Percentiles rank a stretch among this genome's conserved stretches.
Evolutionary conservation across 345 rosid genomes (phyloP).

Genomic region (Luvunga scandens): DNA sequence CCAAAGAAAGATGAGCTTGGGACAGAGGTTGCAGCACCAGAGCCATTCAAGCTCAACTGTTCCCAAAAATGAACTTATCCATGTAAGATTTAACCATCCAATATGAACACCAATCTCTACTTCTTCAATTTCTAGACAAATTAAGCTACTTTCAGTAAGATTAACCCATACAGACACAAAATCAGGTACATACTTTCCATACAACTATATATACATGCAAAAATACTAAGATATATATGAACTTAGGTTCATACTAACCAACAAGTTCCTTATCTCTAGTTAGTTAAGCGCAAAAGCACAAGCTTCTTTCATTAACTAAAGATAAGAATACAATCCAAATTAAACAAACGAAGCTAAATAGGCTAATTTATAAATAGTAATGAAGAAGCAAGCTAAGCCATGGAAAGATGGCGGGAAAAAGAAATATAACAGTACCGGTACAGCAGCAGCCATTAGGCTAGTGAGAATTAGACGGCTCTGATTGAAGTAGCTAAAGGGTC

Average conservation of each 20-base stretch:
- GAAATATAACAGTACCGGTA: constrained; percentile 47
- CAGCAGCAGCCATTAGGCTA: constrained; percentile 64
- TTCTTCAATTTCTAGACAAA: neutral
- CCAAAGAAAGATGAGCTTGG: constrained; percentile 76
- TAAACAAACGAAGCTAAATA: neutral
- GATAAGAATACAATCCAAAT: no score
- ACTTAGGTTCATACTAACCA: neutral
- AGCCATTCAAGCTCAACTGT: constrained; percentile 81
- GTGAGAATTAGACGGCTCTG: neutral
- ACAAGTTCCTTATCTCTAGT: neutral
- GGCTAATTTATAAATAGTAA: neutral
- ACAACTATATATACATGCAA: neutral
- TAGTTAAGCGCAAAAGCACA: no score
- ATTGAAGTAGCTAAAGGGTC: neutral
- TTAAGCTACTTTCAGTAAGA: neutral
- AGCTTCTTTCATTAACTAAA: no score
- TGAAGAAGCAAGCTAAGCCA: neutral
- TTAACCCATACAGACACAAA: neutral
- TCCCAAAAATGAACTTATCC: neutral
- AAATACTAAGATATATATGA: neutral
- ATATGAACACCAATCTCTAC: no score
- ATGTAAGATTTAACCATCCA: no score
- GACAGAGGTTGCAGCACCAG: constrained; percentile 53
- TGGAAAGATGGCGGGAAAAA: neutral
- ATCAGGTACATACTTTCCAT: no score